Evolutionary conservation across 306 rosid species (phyloP), one percentile per base, ranked within the genome.

Genomic region (Crotalaria pallida): DNA sequence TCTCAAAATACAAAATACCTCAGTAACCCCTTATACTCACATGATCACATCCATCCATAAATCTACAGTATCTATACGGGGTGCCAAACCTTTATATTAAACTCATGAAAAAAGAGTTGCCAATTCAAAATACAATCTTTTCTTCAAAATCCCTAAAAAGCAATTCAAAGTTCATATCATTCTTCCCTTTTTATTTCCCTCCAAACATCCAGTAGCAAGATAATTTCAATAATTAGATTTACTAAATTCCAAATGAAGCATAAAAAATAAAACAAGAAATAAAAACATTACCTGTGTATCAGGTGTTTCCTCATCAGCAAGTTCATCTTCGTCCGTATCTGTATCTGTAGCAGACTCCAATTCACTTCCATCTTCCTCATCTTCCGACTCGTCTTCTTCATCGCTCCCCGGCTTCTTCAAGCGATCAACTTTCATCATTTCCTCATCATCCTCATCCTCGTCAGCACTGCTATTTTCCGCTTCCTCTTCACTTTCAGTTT

Each of bases 231-330:
- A 41, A 41, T 12, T 12, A 41, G n/a, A 38, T 13, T 41, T 11
- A 73, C 24, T 52, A 40, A 57, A 31, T 31, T 31, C 41, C 1
- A 8, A 34, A 34, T 7, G 11, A 34, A 34, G 11, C 41, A 31
- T 0, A 13, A n/a, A 0, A 40, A n/a, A n/a, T n/a, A n/a, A n/a
- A n/a, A n/a, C n/a, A n/a, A n/a, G n/a, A n/a, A n/a, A n/a, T n/a
- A n/a, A 75, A 43, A 45, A 8, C 8, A 29, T 11, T 62, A 91
- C 97, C 88, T 77, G 77, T 16, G 52, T 63, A 34, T 74, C 84
- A 49, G 82, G 53, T 50, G 56, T 72, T 17, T 83, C 92, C 1
- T 69, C 87, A 47, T 34, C 41, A 3, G 10, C 7, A 34, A 34
- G 10, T 8, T 34, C 41, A 2, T 79, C 85, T 6, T 43, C 52